Evolutionary conservation across 768 basidiomycete species (phyloP), one percentile per base, ranked within the genome.

Genomic region (Boletus eberwhitei): DNA sequence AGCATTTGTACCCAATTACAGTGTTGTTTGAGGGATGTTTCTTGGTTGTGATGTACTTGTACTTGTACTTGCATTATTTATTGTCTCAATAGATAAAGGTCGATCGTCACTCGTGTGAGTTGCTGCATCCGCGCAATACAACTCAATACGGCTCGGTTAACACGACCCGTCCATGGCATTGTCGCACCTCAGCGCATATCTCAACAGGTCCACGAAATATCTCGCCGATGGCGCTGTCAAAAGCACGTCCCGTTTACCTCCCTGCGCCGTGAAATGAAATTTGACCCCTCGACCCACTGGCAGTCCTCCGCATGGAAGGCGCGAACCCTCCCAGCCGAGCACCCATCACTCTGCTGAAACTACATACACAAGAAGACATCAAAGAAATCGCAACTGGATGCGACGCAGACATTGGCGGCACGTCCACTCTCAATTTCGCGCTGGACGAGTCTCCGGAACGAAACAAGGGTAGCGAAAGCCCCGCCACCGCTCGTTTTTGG

Each of bases 381-480:
- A 59, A 76, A 4, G 75, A 81, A n/a, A 86, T 85, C 57, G 89
- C 86, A 0, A 82, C 81, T 0, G 95, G 95, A 4, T 91, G 87
- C 59, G 96, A 98, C 70, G 77, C 78, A 0, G 96, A 98, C 71
- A 87, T 95, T 41, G 94, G 95, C 7, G 90, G 93, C 24, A 79
- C 80, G 24, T 89, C 90, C 4, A 85, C 87, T 0, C 87, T 85
- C n/a, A 69, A 88, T 59, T 75, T 96, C n/a, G 85, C 83, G 45
- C 71, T 93, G 36, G 85, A 88, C 63, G 73, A 77, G 53, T 73
- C 78, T 4, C 76, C 77, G 0, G 74, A 77, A 45, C 70, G 73
- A 40, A 78, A 79, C 59, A 64, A 67, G 41, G 69, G 70, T 21
- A 77, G 82, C 32, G 82, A 75, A 35, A 78, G 75, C 49, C 52